Evolutionary conservation across 2,329 filamentous ascomycete species (phyloP).

Genomic region (Chrysoporthe austroafricana): DNA sequence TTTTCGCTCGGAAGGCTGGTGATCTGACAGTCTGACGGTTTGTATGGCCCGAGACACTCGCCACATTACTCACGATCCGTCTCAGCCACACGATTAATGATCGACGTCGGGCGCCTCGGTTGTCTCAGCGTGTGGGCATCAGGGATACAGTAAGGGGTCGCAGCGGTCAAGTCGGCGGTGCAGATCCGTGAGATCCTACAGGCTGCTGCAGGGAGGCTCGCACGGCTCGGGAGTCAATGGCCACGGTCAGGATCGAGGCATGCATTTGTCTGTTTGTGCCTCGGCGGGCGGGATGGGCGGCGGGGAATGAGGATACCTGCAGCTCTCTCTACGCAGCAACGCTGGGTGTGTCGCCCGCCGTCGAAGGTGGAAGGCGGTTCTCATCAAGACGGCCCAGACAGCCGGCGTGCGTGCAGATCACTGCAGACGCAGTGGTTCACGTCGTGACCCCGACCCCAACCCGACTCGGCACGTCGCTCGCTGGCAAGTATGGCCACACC

Average conservation of each 20-base stretch:
- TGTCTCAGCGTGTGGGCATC: not conserved
- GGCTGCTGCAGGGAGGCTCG: too few species aligned
- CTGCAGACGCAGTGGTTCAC: too few species aligned
- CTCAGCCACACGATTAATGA: not conserved
- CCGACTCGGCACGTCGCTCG: too few species aligned
- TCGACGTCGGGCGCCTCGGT: not conserved
- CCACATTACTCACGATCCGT: not conserved
- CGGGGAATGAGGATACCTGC: not conserved
- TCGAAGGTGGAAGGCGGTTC: not conserved
- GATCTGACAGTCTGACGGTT: not conserved
- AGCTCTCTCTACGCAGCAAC: too few species aligned
- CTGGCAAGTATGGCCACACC: not conserved
- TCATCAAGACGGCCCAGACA: not conserved
- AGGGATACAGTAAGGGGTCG: not conserved
- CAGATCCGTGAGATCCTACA: not conserved
- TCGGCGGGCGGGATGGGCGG: not conserved
- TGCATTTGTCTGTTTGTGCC: not conserved
- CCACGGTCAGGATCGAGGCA: not conserved
- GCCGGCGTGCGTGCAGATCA: too few species aligned
- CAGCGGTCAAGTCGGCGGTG: not conserved
- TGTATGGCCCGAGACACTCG: not conserved
- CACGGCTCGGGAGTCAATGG: too few species aligned
- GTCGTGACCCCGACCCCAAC: too few species aligned
- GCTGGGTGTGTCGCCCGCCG: not conserved
- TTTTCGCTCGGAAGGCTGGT: not conserved